Percentiles rank a stretch among this genome's conserved stretches.
These are phyloP conservation scores for Ophiostoma sp. DNA, from an alignment of 2,329 filamentous ascomycete species.

Conservation along the genomic window DNA sequence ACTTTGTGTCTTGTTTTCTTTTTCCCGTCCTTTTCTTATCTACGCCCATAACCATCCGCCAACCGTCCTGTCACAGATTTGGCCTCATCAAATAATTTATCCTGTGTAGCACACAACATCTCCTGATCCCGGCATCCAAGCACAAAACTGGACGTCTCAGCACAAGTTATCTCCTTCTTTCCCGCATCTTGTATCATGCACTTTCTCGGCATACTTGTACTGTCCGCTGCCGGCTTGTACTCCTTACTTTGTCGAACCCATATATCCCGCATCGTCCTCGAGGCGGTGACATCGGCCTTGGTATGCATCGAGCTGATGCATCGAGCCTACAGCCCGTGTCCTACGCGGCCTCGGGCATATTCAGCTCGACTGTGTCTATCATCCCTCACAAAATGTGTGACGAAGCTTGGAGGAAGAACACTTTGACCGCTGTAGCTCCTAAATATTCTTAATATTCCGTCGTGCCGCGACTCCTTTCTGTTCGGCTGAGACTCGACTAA, in stretches of 20 bases:
- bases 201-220: no score
- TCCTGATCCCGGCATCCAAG: not conserved
- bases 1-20: not conserved
- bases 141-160: not conserved
- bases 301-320: slow-evolving; percentile 3
- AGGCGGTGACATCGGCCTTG: slow-evolving; percentile 16
- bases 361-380: not conserved
- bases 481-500: not conserved
- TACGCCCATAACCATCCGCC: not conserved
- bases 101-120: slow-evolving; percentile 2
- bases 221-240: not conserved
- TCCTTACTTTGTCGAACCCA: not conserved
- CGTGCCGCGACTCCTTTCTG: not conserved
- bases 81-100: not conserved
- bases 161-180: no score
- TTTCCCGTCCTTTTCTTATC: not conserved
- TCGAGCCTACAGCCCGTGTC: not conserved
- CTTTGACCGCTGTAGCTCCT: not conserved
- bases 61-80: not conserved
- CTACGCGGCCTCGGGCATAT: not conserved
- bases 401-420: not conserved
- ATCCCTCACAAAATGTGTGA: not conserved
- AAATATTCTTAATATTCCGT: not conserved
- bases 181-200: no score
- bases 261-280: slow-evolving; percentile 13